Percentiles rank a stretch among this genome's conserved stretches.
Evolutionary conservation across 2,329 filamentous ascomycete species (phyloP).

Genomic region (Penicillium sp.): DNA sequence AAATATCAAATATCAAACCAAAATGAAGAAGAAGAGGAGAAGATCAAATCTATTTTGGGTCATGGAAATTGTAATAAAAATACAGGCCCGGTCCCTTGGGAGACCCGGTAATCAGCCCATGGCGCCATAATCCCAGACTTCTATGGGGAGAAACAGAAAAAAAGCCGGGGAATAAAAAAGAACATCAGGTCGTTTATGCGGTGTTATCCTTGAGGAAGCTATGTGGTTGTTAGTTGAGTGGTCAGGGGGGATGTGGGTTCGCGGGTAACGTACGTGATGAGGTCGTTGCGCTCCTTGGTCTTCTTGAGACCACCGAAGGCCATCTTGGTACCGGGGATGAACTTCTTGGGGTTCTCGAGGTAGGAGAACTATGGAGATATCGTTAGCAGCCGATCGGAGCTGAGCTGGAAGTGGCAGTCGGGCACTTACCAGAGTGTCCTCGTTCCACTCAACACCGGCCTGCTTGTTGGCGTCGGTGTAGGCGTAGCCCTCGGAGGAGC

Average conservation of each 20-base stretch:
- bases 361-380: slow-evolving; percentile 70
- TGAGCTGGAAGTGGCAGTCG: too few relatives aligned
- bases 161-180: slow-evolving; percentile 15
- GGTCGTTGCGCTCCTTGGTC: slow-evolving; percentile 97
- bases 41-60: slow-evolving; percentile 36
- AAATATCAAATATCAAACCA: slow-evolving; percentile 10
- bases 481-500: slow-evolving; percentile 84
- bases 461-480: slow-evolving; percentile 99
- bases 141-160: slow-evolving; percentile 15
- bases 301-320: slow-evolving; percentile 99
- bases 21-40: slow-evolving; percentile 18
- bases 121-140: slow-evolving; percentile 21
- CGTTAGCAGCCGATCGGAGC: slow-evolving; percentile 12
- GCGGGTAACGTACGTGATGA: slow-evolving; percentile 78
- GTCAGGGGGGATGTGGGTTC: too few relatives aligned
- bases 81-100: slow-evolving; percentile 36
- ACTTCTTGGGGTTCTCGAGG: slow-evolving; percentile 99
- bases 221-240: slow-evolving; percentile 18
- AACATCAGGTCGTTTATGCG: slow-evolving; percentile 32
- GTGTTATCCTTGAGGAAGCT: slow-evolving; percentile 42
- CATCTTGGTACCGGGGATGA: slow-evolving; percentile 99
- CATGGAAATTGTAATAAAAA: slow-evolving; percentile 36
- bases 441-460: slow-evolving; percentile 86
- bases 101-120: slow-evolving; percentile 27
- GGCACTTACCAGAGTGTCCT: slow-evolving; percentile 71